Percentiles rank a stretch among this genome's conserved stretches.
Conservation (phyloP, 495 filamentous ascomycete genomes). For the Staphylotrichum tortipilum region DNA sequence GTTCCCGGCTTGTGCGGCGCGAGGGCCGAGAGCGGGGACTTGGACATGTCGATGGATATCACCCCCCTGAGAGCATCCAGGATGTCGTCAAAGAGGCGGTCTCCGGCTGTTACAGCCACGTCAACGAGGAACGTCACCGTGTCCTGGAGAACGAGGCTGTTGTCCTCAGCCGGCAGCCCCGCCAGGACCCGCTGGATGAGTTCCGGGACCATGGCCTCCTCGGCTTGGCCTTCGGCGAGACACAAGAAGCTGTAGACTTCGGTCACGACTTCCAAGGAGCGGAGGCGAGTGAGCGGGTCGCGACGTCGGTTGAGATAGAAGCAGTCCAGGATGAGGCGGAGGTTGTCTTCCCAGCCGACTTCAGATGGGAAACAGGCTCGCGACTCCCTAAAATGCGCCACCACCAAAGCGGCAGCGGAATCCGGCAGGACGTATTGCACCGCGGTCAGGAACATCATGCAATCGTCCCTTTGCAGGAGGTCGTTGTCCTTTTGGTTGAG, state of each 20-base stretch:
- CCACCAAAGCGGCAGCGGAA: slow-evolving; percentile 47
- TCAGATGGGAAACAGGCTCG: slow-evolving; percentile 65
- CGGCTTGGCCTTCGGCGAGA: slow-evolving; percentile 43
- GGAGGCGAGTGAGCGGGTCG: slow-evolving; percentile 56
- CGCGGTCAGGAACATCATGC: slow-evolving; percentile 61
- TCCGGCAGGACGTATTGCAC: slow-evolving; percentile 50
- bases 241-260: slow-evolving; percentile 57
- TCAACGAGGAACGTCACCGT: slow-evolving; percentile 41
- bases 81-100: slow-evolving; percentile 44
- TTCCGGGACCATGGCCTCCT: slow-evolving; percentile 33
- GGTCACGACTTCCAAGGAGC: slow-evolving; percentile 57
- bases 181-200: slow-evolving; percentile 40
- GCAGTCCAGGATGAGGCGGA: slow-evolving; percentile 50
- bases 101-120: slow-evolving; percentile 40
- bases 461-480: slow-evolving; percentile 49
- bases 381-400: slow-evolving; percentile 51
- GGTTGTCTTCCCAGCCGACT: slow-evolving; percentile 55
- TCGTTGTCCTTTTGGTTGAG: slow-evolving; percentile 27
- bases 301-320: slow-evolving; percentile 59
- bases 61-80: slow-evolving; percentile 40
- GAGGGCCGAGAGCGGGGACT: slow-evolving; percentile 26
- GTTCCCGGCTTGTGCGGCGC: slow-evolving; percentile 17
- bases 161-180: slow-evolving; percentile 46
- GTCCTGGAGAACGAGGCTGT: slow-evolving; percentile 43
- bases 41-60: slow-evolving; percentile 31